Evolutionary conservation across 345 rosid species (phyloP), one percentile per base, ranked within the genome.

Genomic region (Rubroshorea leprosula): DNA sequence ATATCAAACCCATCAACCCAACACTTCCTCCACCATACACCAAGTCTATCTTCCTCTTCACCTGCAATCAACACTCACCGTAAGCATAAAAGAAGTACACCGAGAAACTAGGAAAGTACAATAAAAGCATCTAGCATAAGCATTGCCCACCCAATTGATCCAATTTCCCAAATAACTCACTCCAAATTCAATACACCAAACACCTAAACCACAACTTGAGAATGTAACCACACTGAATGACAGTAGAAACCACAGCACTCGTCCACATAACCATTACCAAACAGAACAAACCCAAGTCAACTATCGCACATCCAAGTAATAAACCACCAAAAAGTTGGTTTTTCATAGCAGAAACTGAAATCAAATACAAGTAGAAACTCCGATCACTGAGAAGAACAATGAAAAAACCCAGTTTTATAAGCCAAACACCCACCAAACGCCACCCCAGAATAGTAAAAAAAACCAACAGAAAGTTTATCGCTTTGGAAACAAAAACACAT

Each of bases 11-110:
- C 98, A 89, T 92, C 64, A 92, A 67, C 23, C 98, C 98, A 78
- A 89, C 80, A 75, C 97, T 89, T 67, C 97, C 98, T 60, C 98
- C 98, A 54, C 97, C 97, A 52, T 92, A 92, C n/a, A n/a, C n/a
- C n/a, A n/a, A n/a, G n/a, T n/a, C n/a, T 49, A 84, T 86, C 79
- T 84, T 86, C 78, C 91, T 80, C 70, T 75, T 79, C 69, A 89
- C 96, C 94, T 92, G 77, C 50, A 71, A 57, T 55, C 49, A 57
- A 71, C n/a, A 58, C 50, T 38, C 46, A 58, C 25, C 51, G 15
- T 29, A 47, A 57, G 57, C 51, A 26, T 60, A 38, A 39, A 45
- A 25, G 12, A 38, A 56, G 51, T 46, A n/a, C 51, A 45, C 31
- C 21, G 22, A 25, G 52, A 26, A 57, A 49, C 6, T 4, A 6